Evolutionary conservation across 176 grass and related monocot genomes (phyloP), one percentile per base, ranked within the genome.

Genomic region (Aegilops sharonensis): DNA sequence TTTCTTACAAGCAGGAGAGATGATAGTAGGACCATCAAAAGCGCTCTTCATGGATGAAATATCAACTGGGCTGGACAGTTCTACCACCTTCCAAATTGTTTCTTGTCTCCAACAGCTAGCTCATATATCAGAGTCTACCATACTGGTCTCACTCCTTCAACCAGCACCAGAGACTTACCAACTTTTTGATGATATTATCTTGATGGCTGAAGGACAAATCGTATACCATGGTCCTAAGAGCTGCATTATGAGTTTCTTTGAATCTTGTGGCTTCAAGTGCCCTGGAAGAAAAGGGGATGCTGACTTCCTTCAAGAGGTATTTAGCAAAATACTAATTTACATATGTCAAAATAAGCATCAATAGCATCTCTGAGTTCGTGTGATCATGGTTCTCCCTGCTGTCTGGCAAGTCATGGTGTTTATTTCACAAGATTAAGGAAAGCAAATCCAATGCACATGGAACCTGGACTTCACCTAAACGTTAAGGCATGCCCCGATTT

Each of bases 41-140:
- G 91, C 79, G 13, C 89, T 97, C 31, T 88, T 97, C 59, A 97
- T 97, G 95, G 95, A 97, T 88, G 95, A 97, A 87, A 97, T 97
- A 83, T 97, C 95, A 84, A 93, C 91, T 48, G 92, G 95, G 42
- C 66, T 97, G 54, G 95, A 97, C 23, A 95, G 92, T 77, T 90
- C 92, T 24, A 97, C 95, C 9, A 98, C 95, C 20, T 91, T 90
- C 62, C 95, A 95, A 75, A 92, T 98, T 66, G 84, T 98, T 73
- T 82, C 92, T 42, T 98, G 87, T 60, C 93, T 98, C 62, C 92
- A 91, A 72, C 95, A 98, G 47, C 29, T 93, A 23, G 89, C 87
- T 32, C 95, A 97, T 57, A 79, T 94, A n/a, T 80, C 87, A 5
- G 87, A 93, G 48, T 94, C 69, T 45, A 97, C 92, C 24, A 81